A percentile compares a stretch with the other conserved stretches of the same genome.
phyloP scores from a whole-genome alignment of 2,329 filamentous ascomycete species.

The Lasiodiplodia hormozganensis region DNA sequence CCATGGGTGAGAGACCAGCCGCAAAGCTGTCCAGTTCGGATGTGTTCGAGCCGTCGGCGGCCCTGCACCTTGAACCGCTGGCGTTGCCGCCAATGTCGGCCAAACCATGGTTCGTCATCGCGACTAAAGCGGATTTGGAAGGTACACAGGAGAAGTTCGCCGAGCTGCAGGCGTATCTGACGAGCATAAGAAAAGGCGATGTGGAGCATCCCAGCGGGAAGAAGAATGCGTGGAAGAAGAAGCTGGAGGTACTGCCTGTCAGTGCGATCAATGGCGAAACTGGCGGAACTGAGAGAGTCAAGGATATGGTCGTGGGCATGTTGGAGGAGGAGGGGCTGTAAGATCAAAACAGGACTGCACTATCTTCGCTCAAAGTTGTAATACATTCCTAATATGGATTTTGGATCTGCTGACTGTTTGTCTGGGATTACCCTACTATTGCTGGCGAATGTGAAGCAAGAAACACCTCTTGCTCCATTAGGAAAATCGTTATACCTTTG shows the following conservation, averaged over 20 bases:
- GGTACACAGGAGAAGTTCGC: slow-evolving; percentile 80
- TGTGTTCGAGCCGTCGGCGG: slow-evolving; percentile 34
- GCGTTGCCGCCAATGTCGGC: slow-evolving; percentile 76
- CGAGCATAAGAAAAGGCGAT: slow-evolving; percentile 66
- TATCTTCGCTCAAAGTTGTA: slow-evolving; percentile 3
- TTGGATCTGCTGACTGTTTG: not conserved
- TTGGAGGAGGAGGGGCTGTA: slow-evolving; percentile 53
- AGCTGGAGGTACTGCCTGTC: slow-evolving; percentile 75
- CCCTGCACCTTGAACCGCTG: slow-evolving; percentile 43
- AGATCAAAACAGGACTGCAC: not conserved
- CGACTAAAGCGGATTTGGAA: slow-evolving; percentile 87
- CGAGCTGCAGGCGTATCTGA: slow-evolving; percentile 73
- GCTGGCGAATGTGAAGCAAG: not conserved
- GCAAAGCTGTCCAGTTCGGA: slow-evolving; percentile 2
- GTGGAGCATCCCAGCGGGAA: slow-evolving; percentile 75
- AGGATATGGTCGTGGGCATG: slow-evolving; percentile 74
- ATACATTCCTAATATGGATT: not conserved
- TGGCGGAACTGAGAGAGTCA: slow-evolving; percentile 73
- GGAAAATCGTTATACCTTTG: no score
- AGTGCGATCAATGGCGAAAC: slow-evolving; percentile 83
- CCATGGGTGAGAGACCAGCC: slow-evolving; percentile 49
- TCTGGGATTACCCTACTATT: not conserved
- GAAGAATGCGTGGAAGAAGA: slow-evolving; percentile 66
- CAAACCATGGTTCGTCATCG: slow-evolving; percentile 97
- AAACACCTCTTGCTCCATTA: not conserved